phyloP scores from a whole-genome alignment of 345 rosid species.

The Citrus cavaleriei region DNA sequence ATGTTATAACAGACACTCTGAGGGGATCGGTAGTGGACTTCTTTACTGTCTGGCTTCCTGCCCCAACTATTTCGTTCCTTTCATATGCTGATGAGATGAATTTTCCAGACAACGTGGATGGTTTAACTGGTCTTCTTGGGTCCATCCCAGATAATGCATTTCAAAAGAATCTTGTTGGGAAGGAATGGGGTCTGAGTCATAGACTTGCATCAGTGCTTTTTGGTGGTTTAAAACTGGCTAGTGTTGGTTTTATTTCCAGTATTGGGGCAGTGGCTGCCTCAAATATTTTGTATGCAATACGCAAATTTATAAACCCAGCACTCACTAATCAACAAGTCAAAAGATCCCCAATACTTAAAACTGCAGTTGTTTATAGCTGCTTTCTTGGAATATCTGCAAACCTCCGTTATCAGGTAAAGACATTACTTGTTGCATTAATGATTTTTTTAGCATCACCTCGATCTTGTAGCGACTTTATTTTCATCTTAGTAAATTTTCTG shows the following conservation, averaged over 20 bases:
- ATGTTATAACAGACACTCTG: constrained; percentile 82
- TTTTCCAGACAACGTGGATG: constrained; percentile 51
- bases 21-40: constrained; percentile 84
- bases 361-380: constrained; percentile 64
- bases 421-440: neutral
- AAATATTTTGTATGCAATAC: constrained; percentile 50
- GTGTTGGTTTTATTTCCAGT: constrained; percentile 83
- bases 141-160: constrained; percentile 95
- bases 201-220: constrained; percentile 77
- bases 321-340: constrained; percentile 40
- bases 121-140: constrained; percentile 68
- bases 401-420: constrained; percentile 83
- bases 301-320: constrained; percentile 56
- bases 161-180: constrained; percentile 82
- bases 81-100: constrained; percentile 54
- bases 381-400: constrained; percentile 91
- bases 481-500: neutral
- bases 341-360: constrained; percentile 85
- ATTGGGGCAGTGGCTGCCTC: constrained; percentile 84
- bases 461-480: neutral
- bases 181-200: constrained; percentile 72
- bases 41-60: constrained; percentile 93
- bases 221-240: constrained; percentile 82
- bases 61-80: constrained; percentile 85
- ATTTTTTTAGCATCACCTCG: neutral